Evolutionary conservation across 179 eudicot genomes (phyloP), one percentile per base, ranked within the genome.

Genomic region (Drosera spatulata): DNA sequence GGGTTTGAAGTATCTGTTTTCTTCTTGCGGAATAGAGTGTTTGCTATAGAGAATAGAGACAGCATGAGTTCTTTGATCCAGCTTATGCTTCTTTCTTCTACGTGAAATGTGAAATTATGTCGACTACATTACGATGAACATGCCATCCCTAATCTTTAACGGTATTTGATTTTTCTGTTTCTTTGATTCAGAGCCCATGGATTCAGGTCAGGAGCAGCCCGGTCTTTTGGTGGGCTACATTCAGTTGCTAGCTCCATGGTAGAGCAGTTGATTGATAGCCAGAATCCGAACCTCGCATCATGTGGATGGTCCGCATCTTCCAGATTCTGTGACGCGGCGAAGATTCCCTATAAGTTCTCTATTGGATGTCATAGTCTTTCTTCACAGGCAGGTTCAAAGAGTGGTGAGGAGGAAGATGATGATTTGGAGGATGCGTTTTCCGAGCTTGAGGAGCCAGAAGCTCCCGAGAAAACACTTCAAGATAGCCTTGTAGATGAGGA

Each of bases 381-480:
- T 56, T 80, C 91, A 50, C 69, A 74, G 57, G 75, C 85, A 43
- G 82, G 82, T 53, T 61, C 80, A 55, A 77, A 79, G 65, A 78
- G 77, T 72, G 80, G 81, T 43, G 79, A 74, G 59, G 84, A 76
- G 12, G 86, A 81, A 69, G 82, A 79, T 49, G 85, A 77, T 50
- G 79, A 80, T 46, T 79, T 81, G 72, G 93, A 84, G 60, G 95
- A 86, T 59, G 95, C 86, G 7, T 84, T 89, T 71, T 88, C 99
- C 57, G 96, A 93, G 68, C 85, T 84, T 69, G 95, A 79, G 68
- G 41, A 69, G 63, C 58, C 75, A 14, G 75, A 72, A 61, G 65
- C 38, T 56, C 39, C 78, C 4, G 73, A 61, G 54, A 22, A 22
- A 22, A 57, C 61, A 10, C 39, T 11, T 41, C 52, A 44, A 33